These are phyloP conservation scores for Entomortierella parvispora DNA, from an alignment of 192 early-diverging fungal species.

Conservation along the genomic window DNA sequence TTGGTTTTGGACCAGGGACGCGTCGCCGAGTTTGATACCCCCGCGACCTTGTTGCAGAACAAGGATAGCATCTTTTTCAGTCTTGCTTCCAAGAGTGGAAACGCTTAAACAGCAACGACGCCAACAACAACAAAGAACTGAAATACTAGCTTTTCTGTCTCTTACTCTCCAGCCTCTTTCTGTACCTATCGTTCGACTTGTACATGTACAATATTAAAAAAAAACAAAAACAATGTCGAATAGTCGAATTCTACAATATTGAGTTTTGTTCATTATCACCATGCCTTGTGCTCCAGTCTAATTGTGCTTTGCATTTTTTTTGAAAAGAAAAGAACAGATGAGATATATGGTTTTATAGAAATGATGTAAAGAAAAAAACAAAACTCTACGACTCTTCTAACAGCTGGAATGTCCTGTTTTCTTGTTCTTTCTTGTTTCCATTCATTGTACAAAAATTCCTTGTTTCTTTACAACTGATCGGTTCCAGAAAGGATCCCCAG, in stretches of 20 bases:
- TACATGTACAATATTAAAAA: too few relatives aligned
- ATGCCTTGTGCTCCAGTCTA: too few relatives aligned
- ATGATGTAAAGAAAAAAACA: background rate
- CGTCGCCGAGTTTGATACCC: constrained; percentile 75
- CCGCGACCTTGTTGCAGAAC: constrained; percentile 56
- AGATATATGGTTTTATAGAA: too few relatives aligned
- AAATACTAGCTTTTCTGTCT: background rate
- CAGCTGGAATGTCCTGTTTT: background rate
- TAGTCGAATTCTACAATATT: too few relatives aligned
- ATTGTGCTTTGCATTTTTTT: too few relatives aligned
- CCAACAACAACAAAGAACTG: background rate
- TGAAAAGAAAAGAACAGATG: too few relatives aligned
- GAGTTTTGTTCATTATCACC: too few relatives aligned
- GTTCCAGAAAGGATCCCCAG: constrained; percentile 39
- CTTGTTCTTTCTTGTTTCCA: too few relatives aligned
- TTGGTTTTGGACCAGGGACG: constrained; percentile 78
- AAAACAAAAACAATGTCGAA: too few relatives aligned
- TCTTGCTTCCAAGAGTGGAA: constrained; percentile 3
- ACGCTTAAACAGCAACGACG: constrained; percentile 1
- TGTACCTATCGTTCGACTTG: background rate
- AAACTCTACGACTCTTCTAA: too few relatives aligned
- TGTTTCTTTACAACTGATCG: constrained; percentile 12
- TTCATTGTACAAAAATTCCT: too few relatives aligned
- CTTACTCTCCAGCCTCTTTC: background rate
- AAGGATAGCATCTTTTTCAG: constrained; percentile 17